Conservation (phyloP, 768 basidiomycete genomes). For the Naganishia kalamii region DNA sequence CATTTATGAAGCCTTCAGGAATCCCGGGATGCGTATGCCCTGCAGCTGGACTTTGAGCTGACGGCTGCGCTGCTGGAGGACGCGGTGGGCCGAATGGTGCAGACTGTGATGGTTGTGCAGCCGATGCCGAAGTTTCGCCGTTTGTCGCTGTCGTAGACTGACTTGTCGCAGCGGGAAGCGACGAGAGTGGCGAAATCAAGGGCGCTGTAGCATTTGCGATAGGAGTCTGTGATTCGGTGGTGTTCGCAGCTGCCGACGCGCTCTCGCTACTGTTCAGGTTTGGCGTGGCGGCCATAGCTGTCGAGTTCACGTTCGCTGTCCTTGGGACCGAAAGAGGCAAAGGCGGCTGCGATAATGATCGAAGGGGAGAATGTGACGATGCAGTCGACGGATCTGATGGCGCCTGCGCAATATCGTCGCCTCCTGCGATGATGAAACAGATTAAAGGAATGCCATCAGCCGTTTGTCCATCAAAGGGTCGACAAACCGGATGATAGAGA, state of each 20-base stretch:
- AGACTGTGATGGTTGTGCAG: not conserved
- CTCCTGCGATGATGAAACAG: not conserved
- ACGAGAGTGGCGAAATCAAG: too few relatives aligned
- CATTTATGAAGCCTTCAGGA: slow-evolving; percentile 7
- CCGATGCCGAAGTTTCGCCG: not conserved
- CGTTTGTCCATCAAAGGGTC: not conserved
- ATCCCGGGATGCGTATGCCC: not conserved
- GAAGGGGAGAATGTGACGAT: not conserved
- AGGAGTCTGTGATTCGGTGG: too few relatives aligned
- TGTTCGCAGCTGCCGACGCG: too few relatives aligned
- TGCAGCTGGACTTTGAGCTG: not conserved
- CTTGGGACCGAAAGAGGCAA: not conserved
- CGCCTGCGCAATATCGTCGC: not conserved
- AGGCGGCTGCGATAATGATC: not conserved
- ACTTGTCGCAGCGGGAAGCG: too few relatives aligned
- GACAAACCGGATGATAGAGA: not conserved
- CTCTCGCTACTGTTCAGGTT: too few relatives aligned
- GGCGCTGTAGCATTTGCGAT: too few relatives aligned
- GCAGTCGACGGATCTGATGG: not conserved
- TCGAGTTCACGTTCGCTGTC: too few relatives aligned
- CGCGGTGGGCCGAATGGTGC: not conserved
- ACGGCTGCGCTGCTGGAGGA: not conserved
- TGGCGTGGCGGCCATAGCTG: too few relatives aligned
- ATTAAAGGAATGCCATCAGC: not conserved
- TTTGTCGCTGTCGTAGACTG: not conserved